phyloP scores from a whole-genome alignment of 2,329 filamentous ascomycete genomes.

The Fusarium miscanthi region DNA sequence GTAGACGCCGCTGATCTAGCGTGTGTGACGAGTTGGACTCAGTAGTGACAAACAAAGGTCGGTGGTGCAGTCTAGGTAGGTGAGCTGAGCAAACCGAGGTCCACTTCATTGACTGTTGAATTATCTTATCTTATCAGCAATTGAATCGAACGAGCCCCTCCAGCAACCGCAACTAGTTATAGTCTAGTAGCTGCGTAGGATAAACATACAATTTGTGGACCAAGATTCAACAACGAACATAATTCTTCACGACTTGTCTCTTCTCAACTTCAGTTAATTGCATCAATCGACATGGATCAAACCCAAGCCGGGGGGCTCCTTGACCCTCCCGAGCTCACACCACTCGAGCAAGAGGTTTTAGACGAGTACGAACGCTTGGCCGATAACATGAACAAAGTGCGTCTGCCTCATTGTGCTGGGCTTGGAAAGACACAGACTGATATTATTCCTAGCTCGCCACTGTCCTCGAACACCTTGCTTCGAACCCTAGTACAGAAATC shows the following conservation, averaged over 20 bases:
- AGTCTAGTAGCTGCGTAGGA: background rate
- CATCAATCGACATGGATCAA: slow-evolving; percentile 36
- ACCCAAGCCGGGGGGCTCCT: slow-evolving; percentile 45
- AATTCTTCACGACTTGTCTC: background rate
- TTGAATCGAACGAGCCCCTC: slow-evolving; percentile 2
- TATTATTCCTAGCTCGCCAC: slow-evolving; percentile 61
- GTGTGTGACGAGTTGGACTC: no score
- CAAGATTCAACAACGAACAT: background rate
- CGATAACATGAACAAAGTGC: slow-evolving; percentile 90
- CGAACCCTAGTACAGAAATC: slow-evolving; percentile 81
- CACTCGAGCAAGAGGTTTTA: slow-evolving; percentile 91
- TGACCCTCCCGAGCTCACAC: slow-evolving; percentile 70
- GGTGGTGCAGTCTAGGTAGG: background rate
- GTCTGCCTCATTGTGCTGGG: slow-evolving; percentile 18
- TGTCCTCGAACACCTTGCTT: slow-evolving; percentile 71
- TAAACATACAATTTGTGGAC: slow-evolving; percentile 9
- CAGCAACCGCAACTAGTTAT: slow-evolving; percentile 2
- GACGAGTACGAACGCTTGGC: slow-evolving; percentile 92
- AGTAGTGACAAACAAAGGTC: background rate
- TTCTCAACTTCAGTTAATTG: background rate
- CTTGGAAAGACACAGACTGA: background rate
- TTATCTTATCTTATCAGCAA: slow-evolving; percentile 13
- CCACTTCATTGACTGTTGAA: background rate
- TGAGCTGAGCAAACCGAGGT: background rate
- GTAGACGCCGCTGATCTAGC: background rate